Conservation (phyloP, 257 asterid genomes). For the Primulina huaijiensis region DNA sequence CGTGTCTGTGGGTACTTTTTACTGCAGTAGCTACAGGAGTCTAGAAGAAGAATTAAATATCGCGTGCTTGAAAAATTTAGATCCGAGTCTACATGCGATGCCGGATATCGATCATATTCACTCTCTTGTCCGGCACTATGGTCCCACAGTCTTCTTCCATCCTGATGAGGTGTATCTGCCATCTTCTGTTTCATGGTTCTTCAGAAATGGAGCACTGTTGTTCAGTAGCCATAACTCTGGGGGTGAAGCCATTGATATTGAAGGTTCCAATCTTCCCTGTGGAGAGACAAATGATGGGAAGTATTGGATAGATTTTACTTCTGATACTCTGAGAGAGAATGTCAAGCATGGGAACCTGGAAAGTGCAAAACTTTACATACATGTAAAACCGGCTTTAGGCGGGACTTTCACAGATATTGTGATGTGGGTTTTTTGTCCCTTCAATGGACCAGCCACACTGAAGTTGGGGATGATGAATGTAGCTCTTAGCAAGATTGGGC, state of each 20-base stretch:
- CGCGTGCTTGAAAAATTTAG: slow-evolving; percentile 71
- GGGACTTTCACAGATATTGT: slow-evolving; percentile 86
- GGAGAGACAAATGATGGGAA: slow-evolving; percentile 75
- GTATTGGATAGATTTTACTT: slow-evolving; percentile 84
- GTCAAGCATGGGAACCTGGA: slow-evolving; percentile 64
- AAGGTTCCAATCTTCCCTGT: slow-evolving; percentile 69
- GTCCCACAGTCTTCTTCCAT: slow-evolving; percentile 81
- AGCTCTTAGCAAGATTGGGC: slow-evolving; percentile 65
- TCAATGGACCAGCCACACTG: slow-evolving; percentile 80
- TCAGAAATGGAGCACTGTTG: slow-evolving; percentile 66
- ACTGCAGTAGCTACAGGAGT: slow-evolving; percentile 43
- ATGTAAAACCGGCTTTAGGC: slow-evolving; percentile 83
- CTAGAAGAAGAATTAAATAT: slow-evolving; percentile 43
- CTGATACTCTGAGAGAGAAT: slow-evolving; percentile 39
- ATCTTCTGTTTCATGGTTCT: slow-evolving; percentile 89
- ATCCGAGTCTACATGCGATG: slow-evolving; percentile 58
- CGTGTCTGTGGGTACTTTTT: slow-evolving; percentile 68
- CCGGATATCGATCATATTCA: slow-evolving; percentile 77
- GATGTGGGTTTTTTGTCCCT: slow-evolving; percentile 90
- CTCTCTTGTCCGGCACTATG: slow-evolving; percentile 65
- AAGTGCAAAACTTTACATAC: slow-evolving; percentile 74
- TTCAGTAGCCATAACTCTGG: slow-evolving; percentile 32
- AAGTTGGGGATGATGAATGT: slow-evolving; percentile 62
- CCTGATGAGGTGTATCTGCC: slow-evolving; percentile 77
- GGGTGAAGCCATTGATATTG: slow-evolving; percentile 51